These are phyloP conservation scores for Rhizoclosmatium globosum DNA, from an alignment of 192 early-diverging fungal species.

Conservation along the genomic window DNA sequence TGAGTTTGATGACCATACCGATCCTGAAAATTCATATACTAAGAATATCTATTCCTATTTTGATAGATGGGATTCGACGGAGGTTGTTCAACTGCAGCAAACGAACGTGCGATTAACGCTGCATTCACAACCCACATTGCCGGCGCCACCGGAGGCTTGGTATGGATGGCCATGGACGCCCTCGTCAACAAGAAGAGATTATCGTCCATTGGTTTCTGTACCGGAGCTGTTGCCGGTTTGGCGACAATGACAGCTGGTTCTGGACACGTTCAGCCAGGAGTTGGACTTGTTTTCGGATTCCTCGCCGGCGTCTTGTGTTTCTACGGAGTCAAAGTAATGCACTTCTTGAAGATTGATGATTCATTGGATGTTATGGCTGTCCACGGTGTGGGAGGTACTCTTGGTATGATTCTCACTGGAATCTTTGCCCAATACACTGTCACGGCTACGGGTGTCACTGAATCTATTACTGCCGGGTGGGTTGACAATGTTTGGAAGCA, in stretches of 20 bases:
- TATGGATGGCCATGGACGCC: constrained; percentile 80
- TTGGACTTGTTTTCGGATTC: constrained; percentile 74
- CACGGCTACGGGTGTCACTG: constrained; percentile 58
- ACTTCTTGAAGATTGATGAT: constrained; percentile 76
- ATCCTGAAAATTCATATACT: too few relatives aligned
- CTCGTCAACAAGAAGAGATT: constrained; percentile 63
- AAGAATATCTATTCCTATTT: too few relatives aligned
- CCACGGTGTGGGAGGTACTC: constrained; percentile 81
- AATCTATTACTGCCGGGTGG: constrained; percentile 71
- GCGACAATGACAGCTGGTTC: constrained; percentile 83
- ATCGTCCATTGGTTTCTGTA: constrained; percentile 83
- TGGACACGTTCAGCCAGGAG: constrained; percentile 73
- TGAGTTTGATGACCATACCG: constrained; percentile 18
- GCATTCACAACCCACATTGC: constrained; percentile 79
- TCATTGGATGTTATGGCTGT: constrained; percentile 54
- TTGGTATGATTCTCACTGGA: constrained; percentile 82
- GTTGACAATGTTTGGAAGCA: constrained; percentile 84
- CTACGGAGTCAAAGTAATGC: constrained; percentile 68
- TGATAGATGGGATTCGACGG: constrained; percentile 76
- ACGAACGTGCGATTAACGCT: constrained; percentile 77
- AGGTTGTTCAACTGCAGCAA: constrained; percentile 73
- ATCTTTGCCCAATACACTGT: constrained; percentile 81
- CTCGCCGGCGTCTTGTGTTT: constrained; percentile 70
- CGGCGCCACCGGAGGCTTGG: constrained; percentile 70
- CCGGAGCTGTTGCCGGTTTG: constrained; percentile 83